Evolutionary conservation across 257 asterid species (phyloP), one percentile per base, ranked within the genome.

Genomic region (Rauvolfia tetraphylla): DNA sequence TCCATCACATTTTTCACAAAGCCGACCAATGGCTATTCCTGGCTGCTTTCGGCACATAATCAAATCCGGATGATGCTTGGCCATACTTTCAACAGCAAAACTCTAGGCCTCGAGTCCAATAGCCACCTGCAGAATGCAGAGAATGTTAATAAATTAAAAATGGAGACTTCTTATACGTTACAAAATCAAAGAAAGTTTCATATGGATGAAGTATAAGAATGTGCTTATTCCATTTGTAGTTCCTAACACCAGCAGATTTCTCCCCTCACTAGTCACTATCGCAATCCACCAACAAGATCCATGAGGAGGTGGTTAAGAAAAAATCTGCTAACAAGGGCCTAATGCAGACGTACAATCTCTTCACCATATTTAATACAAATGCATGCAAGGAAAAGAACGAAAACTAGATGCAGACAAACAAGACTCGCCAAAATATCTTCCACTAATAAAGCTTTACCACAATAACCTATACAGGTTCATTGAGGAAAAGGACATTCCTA

Each of bases 1-100:
- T 14, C 98, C 97, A 63, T 90, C 98, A 46, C 92, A 88, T 81
- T 90, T 92, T 87, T 92, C 98, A 61, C 98, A 90, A 23, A 92
- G 96, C 58, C 97, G 86, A 31, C 97, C 97, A 17, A 93, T 93
- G 61, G 96, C 96, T 42, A 93, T 91, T 63, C 98, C 96, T 36
- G 98, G 98, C 81, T 91, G 98, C 85, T 91, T 91, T 44, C 94
- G 68, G 89, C 97, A 93, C 98, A 93, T 93, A 61, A 93, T 93
- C 87, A 91, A 80, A 82, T 93, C 98, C 17, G 98, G 97, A 65
- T 89, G 96, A 87, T 93, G 98, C 90, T 93, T 93, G 69, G 97
- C 96, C 98, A 89, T 93, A 41, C 76, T 79, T 76, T 76, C 78
- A 63, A 44, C 57, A 66, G 44, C 46, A 56, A 79, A 48, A 73